phyloP scores from a whole-genome alignment of 1,284 basidiomycete genomes.

The Meira nashicola region DNA sequence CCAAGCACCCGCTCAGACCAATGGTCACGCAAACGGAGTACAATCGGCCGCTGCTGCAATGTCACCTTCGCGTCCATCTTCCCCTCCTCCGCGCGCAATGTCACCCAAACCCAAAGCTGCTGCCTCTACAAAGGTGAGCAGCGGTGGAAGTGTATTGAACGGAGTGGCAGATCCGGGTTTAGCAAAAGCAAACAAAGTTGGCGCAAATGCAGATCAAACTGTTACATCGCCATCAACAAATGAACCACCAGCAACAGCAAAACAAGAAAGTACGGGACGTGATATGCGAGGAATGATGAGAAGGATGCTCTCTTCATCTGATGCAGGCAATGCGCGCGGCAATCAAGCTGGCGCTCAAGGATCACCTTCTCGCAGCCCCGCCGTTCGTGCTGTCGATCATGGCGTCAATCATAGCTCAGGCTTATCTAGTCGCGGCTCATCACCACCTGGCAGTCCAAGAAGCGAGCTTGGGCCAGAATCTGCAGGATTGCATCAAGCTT shows the following conservation, averaged over 20 bases:
- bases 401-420: neutral
- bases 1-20: neutral
- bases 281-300: constrained; percentile 44
- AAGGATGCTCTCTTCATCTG: constrained; percentile 38
- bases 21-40: neutral
- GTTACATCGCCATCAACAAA: neutral
- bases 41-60: neutral
- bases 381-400: constrained; percentile 13
- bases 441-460: constrained; percentile 36
- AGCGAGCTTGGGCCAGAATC: constrained; percentile 28
- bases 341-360: constrained; percentile 11
- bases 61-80: constrained; percentile 19
- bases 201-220: neutral
- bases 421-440: constrained; percentile 17
- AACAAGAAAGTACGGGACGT: constrained; percentile 13
- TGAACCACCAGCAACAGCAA: neutral
- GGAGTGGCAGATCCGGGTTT: constrained; percentile 16
- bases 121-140: constrained; percentile 30
- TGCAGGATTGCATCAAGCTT: constrained; percentile 20
- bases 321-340: neutral
- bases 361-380: constrained; percentile 31
- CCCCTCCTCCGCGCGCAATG: constrained; percentile 38
- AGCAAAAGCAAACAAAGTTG: constrained; percentile 19
- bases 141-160: constrained; percentile 13
- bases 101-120: constrained; percentile 29